Conservation (phyloP, 2,329 filamentous ascomycete genomes). For the Botrytis elliptica region DNA sequence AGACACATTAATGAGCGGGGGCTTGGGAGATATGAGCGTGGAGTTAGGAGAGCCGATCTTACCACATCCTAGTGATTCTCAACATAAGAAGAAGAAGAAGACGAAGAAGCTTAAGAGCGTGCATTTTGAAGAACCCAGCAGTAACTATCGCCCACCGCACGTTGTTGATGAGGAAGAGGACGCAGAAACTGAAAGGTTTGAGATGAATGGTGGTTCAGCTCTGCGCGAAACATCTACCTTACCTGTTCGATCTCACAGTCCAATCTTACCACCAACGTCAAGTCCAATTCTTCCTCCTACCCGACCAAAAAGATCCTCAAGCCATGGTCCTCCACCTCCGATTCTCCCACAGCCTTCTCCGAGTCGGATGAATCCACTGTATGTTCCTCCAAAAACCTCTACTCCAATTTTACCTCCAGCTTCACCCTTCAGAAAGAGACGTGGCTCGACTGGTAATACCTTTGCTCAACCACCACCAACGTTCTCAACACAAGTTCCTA, state of each 20-base stretch:
- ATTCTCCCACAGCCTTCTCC: conserved; percentile 7
- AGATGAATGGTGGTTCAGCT: neutral
- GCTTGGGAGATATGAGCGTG: neutral
- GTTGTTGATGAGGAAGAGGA: conserved; percentile 1
- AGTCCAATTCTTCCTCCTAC: neutral
- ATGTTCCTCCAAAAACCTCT: neutral
- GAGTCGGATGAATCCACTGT: neutral
- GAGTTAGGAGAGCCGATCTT: conserved; percentile 4
- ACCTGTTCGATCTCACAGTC: neutral
- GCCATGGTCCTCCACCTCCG: neutral
- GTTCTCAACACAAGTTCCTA: neutral
- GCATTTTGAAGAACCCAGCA: neutral
- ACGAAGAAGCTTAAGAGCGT: neutral
- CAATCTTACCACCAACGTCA: neutral
- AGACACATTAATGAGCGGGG: conserved; percentile 8
- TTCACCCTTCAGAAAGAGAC: conserved; percentile 9
- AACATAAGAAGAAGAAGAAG: neutral
- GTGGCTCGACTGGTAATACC: neutral
- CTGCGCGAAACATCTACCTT: neutral
- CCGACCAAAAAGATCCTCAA: neutral
- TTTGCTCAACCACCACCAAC: neutral
- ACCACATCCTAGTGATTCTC: neutral
- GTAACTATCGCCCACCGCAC: neutral
- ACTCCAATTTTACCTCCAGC: conserved; percentile 12
- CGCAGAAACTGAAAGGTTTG: neutral